Evolutionary conservation across 106 monocot genomes (phyloP), one percentile per base, ranked within the genome.

Genomic region (Acorus gramineus): DNA sequence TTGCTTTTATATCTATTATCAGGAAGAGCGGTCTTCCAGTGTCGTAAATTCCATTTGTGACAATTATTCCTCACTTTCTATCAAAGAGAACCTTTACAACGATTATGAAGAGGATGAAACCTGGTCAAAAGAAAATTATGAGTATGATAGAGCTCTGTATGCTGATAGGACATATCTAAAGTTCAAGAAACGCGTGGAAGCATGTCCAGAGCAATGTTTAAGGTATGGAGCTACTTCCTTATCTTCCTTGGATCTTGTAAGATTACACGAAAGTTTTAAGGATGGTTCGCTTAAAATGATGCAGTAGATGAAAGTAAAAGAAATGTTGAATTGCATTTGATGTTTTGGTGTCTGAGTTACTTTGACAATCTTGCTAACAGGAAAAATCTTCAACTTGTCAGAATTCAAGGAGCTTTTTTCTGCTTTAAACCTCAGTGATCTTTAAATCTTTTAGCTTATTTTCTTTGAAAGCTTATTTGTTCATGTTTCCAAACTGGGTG

Each of bases 111-210:
- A 79, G 4, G 83, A 65, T 9, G 92, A 98, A 69, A 75, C 48
- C 48, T 98, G 98, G 98, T 85, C 85, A 80, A 81, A 52, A 43
- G 98, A 98, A 74, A 62, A 6, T 2, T 92, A 98, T 65, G 98
- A 98, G 61, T 86, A 98, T 78, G 98, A 98, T 65, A 85, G 66
- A 65, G 88, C 98, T 66, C 65, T 98, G 53, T 69, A 75, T 60
- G 98, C 88, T 47, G 91, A 92, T 47, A 80, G 98, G 56, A 86
- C 77, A 52, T 98, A 85, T 57, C 71, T 98, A 44, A 98, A 98
- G 74, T 98, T 98, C 79, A 98, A 98, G 91, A 98, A 98, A 84
- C 74, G 61, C 42, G 46, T 98, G 71, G 98, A 98, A 73, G 69
- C 74, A 63, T 66, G 55, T 63, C 98, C 98, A 43, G 81, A 89